Base-by-base conservation (phyloP, 2,329 filamentous ascomycete genomes). In the Monosporascus cannonballus region DNA sequence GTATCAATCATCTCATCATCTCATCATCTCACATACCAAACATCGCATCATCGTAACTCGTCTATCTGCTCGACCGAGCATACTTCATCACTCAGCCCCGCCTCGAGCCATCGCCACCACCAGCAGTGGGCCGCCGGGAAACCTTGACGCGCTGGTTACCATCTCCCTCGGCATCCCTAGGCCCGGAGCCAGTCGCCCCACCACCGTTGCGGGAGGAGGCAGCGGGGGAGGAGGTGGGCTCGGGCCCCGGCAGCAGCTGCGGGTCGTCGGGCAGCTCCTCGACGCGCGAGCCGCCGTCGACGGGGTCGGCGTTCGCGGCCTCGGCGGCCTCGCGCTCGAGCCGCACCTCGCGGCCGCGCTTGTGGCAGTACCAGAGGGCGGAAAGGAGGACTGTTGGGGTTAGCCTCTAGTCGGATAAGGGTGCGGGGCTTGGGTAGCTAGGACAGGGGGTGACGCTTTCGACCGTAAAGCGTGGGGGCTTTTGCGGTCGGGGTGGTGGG, bases 291-390 rank as follows among this genome's bases (percentile, higher is more conserved):
- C 65, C 64, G 14, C 67, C 74, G 25, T 74, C 71, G 37, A 75
- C 59, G 15, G 62, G 56, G 20, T 60, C 53, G 57, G 82, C 80
- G 49, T 76, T 11, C 27, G 25, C 60, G 9, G 54, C 61, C 11
- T 66, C 69, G 1, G 68, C 60, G 50, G 72, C 73, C 63, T 83
- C 79, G 49, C 69, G 82, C 65, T 87, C 86, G 14, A 97, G 80
- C 49, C 94, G 83, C 6, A 85, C 85, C 73, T 99, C 93, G 45
- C 84, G 84, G 39, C 94, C 94, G 51, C 94, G 88, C 75, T 97
- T 97, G 72, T 97, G 87, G 73, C 92, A 97, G 73, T 97, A 99
- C 92, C 93, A 99, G 63, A 97, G 85, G 45, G 96, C 90, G 67
- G 96, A 94, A 52, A 99, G 80, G 17, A 97, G 79, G 51, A 97